Evolutionary conservation across 371 early-diverging fungal genomes (phyloP), one percentile per base, ranked within the genome.

Genomic region (Mortierella polycephala): DNA sequence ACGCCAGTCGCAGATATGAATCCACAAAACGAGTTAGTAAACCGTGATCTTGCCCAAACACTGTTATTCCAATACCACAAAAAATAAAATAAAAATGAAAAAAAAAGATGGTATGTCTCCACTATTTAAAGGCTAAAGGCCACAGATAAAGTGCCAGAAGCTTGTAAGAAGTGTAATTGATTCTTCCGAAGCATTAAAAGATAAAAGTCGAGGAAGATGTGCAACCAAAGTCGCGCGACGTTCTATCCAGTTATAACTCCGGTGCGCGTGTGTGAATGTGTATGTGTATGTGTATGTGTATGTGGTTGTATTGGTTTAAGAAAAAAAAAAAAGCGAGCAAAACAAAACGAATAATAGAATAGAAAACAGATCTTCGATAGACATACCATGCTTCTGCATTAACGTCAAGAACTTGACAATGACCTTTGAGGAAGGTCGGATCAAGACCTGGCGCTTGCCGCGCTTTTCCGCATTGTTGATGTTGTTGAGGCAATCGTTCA

Each of bases 401-500:
- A 96, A 96, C 70, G 95, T 92, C 70, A 99, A 88, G 93, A 99
- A 99, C 89, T 95, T 95, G 89, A 96, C 90, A 68, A 98, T 93
- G 83, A 99, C 97, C 91, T 98, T 98, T 84, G 97, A 97, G 74
- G 94, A 92, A 72, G 97, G 96, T 74, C 98, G 94, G 84, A 99
- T 84, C 71, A 99, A 83, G 62, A 99, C 99, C 88, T 99, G 98
- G 83, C 98, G 93, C 93, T 98, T 98, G 76, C 98, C 99, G 83
- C 92, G 93, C 86, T 94, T 94, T 89, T 96, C 97, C 77, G 99
- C 99, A 85, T 99, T 99, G 94, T 94, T 95, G 87, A 99, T 99
- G 91, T 92, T 93, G 91, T 96, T 99, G 70, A 98, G 91, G 90
- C 96, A 95, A 89, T 98, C 98, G 92, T 94, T 92, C 88, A 95